Base-by-base conservation (phyloP, 345 rosid genomes). In the Salix viminalis region DNA sequence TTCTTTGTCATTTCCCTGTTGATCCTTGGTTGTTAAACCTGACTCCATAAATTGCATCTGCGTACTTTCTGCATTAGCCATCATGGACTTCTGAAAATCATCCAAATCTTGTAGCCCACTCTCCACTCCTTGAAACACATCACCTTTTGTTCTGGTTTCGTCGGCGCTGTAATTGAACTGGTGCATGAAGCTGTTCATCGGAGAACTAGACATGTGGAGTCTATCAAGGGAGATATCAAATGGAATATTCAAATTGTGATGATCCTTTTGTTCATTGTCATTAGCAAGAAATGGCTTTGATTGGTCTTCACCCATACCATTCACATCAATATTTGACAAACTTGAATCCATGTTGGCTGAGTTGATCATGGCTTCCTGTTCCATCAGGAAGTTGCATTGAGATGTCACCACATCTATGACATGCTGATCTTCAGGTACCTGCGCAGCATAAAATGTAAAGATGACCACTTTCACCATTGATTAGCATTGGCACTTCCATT, bases 341-440 rank as follows among this genome's bases (percentile, higher is more conserved):
- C 65, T 58, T 64, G 78, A 32, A 36, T 81, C 84, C 76, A 76
- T 77, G 70, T 58, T 70, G 77, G 50, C 69, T 56, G 83, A 69
- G 12, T 70, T 78, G 4, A 77, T 76, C 52, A 75, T 61, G 2
- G 85, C 81, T 65, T 83, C 83, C 15, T 90, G 89, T 50, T 89
- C 92, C 82, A 87, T 68, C 60, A 84, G 50, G 52, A 86, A 73
- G 81, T 69, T 86, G 80, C 89, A 90, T 28, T 89, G 90, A 15
- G 90, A 76, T 79, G 85, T 83, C 67, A 91, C 84, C 70, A 90
- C 90, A 62, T 90, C 91, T 50, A 93, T 80, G 64, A 88, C 85
- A 56, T 88, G 71, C 72, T 82, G 92, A 85, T 95, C 96, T 85
- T 93, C 97, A 50, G 90, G 71, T 1, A 90, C 93, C 99, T 95